Evolutionary conservation across 192 early-diverging fungal species (phyloP), one percentile per base, ranked within the genome.

Genomic region (Funneliformis mosseae): DNA sequence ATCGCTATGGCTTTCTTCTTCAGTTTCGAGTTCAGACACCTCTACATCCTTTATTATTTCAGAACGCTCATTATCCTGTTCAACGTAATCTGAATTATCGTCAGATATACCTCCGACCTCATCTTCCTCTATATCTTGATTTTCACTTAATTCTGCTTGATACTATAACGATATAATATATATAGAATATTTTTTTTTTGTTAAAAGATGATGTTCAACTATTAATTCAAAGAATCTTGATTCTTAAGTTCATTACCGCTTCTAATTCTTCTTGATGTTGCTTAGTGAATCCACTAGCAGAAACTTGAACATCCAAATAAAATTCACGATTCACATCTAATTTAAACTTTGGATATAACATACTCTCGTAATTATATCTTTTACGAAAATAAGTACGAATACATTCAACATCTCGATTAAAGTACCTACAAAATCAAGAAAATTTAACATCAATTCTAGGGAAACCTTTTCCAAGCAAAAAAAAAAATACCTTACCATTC

Each of bases 341-440:
- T 62, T 85, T 88, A 84, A 99, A 99, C 81, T 93, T 93, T 14
- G 98, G 98, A 83, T 95, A 99, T 62, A 98, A 85, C 61, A 89
- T 84, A 83, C 93, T 94, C 84, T 99, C 97, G 74, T 98, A 99
- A 70, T 91, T 90, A 83, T 94, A 99, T 27, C 96, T 91, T 74
- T 91, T 90, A 76, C 91, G 90, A 90, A 99, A 99, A 79, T 95
- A 99, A 7, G 86, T 90, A 50, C 97, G 92, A 77, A 99, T 97
- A 90, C 98, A 99, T 77, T 97, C 95, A 12, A 99, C 97, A 84
- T 99, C 98, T 33, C 98, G 94, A 86, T 99, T 96, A 82, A 99
- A 99, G 83, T 99, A 97, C 82, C 90, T 92, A 74, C 4, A 69
- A 27, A 21, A 38, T 48, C 11, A 59, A 14, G 23, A 73, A 50